A percentile compares a stretch with the other conserved stretches of the same genome.
phyloP scores from a whole-genome alignment of 306 rosid genomes.

The Cercis canadensis region DNA sequence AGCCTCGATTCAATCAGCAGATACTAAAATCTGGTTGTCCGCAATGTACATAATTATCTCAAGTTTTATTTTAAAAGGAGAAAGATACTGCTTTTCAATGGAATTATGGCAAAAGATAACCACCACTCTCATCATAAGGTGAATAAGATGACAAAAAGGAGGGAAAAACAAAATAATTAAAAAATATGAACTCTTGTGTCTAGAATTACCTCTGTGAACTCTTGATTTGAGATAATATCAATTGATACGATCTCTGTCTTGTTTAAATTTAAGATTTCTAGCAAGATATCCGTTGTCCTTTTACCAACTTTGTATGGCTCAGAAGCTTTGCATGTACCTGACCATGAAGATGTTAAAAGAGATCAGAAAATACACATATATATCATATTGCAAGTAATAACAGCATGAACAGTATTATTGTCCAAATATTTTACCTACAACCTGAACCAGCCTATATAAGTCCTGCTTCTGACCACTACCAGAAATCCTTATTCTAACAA shows the following conservation, averaged over 20 bases:
- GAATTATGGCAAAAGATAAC: background rate
- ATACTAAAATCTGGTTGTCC: constrained; percentile 3
- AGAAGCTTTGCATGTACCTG: constrained; percentile 95
- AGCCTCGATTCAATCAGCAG: constrained; percentile 31
- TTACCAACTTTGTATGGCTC: constrained; percentile 99
- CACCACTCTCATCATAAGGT: background rate
- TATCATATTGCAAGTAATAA: constrained; percentile 32
- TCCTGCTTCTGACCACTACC: constrained; percentile 98
- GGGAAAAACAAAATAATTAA: background rate
- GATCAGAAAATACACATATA: background rate
- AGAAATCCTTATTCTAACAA: constrained; percentile 97
- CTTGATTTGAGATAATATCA: constrained; percentile 98
- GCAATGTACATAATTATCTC: constrained; percentile 21
- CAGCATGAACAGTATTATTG: constrained; percentile 26
- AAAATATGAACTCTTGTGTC: constrained; percentile 3
- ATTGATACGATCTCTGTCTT: constrained; percentile 90
- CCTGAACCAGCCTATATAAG: constrained; percentile 98
- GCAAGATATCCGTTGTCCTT: constrained; percentile 73
- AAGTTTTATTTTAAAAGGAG: constrained; percentile 13
- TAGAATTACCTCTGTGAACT: constrained; percentile 92
- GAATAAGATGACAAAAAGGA: constrained; percentile 8
- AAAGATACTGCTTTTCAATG: constrained; percentile 19
- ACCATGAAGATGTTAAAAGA: constrained; percentile 41
- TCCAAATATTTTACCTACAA: constrained; percentile 71
- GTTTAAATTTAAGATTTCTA: constrained; percentile 96